Conservation (phyloP, 1,139 yeast genomes). For the Suhomyces chickasaworum region DNA sequence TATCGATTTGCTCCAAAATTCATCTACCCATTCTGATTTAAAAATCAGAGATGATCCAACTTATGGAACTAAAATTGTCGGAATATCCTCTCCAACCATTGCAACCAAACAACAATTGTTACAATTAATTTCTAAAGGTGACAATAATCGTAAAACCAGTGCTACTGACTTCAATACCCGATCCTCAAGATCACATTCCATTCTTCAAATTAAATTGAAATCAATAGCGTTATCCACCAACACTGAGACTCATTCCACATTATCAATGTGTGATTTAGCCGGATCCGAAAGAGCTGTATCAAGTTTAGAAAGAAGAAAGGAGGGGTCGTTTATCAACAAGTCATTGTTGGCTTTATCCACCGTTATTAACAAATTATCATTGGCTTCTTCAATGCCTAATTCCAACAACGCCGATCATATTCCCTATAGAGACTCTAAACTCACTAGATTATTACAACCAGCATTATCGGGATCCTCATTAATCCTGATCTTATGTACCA, state of each 20-base stretch:
- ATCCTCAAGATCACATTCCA: slow-evolving; percentile 91
- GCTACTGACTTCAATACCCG: slow-evolving; percentile 86
- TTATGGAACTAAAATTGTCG: slow-evolving; percentile 76
- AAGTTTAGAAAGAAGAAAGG: slow-evolving; percentile 81
- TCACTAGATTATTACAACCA: slow-evolving; percentile 86
- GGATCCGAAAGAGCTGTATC: slow-evolving; percentile 92
- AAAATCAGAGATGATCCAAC: slow-evolving; percentile 74
- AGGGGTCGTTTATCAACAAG: slow-evolving; percentile 90
- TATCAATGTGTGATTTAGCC: slow-evolving; percentile 91
- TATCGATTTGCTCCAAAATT: slow-evolving; percentile 60
- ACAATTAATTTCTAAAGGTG: slow-evolving; percentile 66
- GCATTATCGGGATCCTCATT: slow-evolving; percentile 86
- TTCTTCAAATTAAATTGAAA: slow-evolving; percentile 68
- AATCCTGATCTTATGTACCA: slow-evolving; percentile 86
- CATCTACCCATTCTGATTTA: slow-evolving; percentile 45
- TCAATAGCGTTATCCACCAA: slow-evolving; percentile 43
- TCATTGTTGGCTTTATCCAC: slow-evolving; percentile 87
- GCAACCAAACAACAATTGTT: slow-evolving; percentile 60
- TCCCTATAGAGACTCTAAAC: slow-evolving; percentile 90
- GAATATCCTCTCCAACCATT: slow-evolving; percentile 65
- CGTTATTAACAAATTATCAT: slow-evolving; percentile 76
- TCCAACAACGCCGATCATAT: slow-evolving; percentile 54
- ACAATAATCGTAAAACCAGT: slow-evolving; percentile 73
- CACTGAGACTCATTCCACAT: slow-evolving; percentile 56
- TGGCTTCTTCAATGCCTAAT: slow-evolving; percentile 26